phyloP scores from a whole-genome alignment of 352 stramenopile genomes.

The Phytopythium mirpurense region DNA sequence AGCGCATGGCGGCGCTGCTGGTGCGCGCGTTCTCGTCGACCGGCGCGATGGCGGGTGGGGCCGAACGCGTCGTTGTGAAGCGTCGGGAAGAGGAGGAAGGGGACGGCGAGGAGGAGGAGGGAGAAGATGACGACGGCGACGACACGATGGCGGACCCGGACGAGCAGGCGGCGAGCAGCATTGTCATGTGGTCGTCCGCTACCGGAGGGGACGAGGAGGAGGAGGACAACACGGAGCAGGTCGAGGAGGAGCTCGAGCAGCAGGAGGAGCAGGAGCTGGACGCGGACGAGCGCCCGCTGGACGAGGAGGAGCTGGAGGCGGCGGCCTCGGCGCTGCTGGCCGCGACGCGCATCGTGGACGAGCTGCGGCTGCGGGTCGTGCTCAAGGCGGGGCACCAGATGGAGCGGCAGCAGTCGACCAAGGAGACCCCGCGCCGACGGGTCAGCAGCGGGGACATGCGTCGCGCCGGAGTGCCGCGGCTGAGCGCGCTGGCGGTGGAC shows the following conservation, averaged over 20 bases:
- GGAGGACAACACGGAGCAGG: conserved; percentile 31
- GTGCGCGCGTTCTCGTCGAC: conserved; percentile 27
- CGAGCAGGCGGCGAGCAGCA: neutral
- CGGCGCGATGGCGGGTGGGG: conserved; percentile 1
- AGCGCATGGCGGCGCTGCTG: conserved; percentile 38
- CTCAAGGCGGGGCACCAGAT: conserved; percentile 43
- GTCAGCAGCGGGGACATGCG: conserved; percentile 7
- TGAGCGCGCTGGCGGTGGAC: conserved; percentile 24
- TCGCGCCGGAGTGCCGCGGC: conserved; percentile 30
- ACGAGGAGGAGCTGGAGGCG: conserved; percentile 38
- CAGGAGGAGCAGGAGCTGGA: conserved; percentile 8
- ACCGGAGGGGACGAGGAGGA: conserved; percentile 39
- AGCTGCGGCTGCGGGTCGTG: conserved; percentile 48
- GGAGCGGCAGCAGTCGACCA: conserved; percentile 19
- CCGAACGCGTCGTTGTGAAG: neutral
- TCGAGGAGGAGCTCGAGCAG: conserved; percentile 30
- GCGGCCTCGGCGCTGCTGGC: conserved; percentile 46
- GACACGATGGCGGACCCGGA: neutral
- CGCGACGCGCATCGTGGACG: conserved; percentile 47
- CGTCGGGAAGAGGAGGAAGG: conserved; percentile 15
- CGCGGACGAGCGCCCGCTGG: conserved; percentile 20
- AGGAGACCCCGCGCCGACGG: neutral
- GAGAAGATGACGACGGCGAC: neutral
- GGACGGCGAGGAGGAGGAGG: neutral
- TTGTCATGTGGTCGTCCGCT: conserved; percentile 5